Evolutionary conservation across 2,329 filamentous ascomycete genomes (phyloP).

Genomic region (Lecanosticta acicola): DNA sequence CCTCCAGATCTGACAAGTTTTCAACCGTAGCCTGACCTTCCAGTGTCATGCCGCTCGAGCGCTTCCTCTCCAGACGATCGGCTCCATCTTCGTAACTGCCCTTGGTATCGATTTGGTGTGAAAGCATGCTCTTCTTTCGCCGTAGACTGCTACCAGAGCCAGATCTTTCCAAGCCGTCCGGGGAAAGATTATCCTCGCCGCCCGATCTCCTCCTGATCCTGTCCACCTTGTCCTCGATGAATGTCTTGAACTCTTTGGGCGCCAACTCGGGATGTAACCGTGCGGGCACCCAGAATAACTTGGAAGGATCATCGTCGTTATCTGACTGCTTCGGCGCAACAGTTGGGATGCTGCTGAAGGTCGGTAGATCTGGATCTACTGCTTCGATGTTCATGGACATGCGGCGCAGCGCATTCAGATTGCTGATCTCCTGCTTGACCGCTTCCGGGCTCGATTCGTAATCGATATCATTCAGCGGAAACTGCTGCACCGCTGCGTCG

Average conservation of each 20-base stretch:
- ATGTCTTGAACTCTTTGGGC: slow-evolving; percentile 93
- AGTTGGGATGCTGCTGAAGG: slow-evolving; percentile 60
- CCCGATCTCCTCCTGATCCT: slow-evolving; percentile 80
- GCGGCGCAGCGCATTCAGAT: slow-evolving; percentile 79
- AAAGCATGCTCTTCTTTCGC: slow-evolving; percentile 93
- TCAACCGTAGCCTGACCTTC: slow-evolving; percentile 53
- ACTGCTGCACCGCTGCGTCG: slow-evolving; percentile 38
- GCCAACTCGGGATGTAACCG: slow-evolving; percentile 90
- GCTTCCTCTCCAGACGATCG: slow-evolving; percentile 68
- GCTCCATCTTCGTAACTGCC: slow-evolving; percentile 76
- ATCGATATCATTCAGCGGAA: slow-evolving; percentile 75
- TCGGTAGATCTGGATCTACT: slow-evolving; percentile 68
- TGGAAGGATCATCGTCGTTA: slow-evolving; percentile 80
- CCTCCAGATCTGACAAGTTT: slow-evolving; percentile 64
- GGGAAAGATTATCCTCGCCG: slow-evolving; percentile 56
- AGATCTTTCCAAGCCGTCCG: slow-evolving; percentile 53
- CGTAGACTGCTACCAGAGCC: slow-evolving; percentile 57
- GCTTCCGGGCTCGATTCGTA: slow-evolving; percentile 86
- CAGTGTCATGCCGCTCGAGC: slow-evolving; percentile 49
- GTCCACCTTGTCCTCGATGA: slow-evolving; percentile 87
- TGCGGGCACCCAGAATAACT: slow-evolving; percentile 92
- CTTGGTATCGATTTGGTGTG: slow-evolving; percentile 77
- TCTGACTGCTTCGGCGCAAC: slow-evolving; percentile 64
- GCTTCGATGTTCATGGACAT: slow-evolving; percentile 89
- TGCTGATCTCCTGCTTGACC: slow-evolving; percentile 86